Base-by-base conservation (phyloP, 2,329 filamentous ascomycete species). In the Cladosporium cucumerinum region DNA sequence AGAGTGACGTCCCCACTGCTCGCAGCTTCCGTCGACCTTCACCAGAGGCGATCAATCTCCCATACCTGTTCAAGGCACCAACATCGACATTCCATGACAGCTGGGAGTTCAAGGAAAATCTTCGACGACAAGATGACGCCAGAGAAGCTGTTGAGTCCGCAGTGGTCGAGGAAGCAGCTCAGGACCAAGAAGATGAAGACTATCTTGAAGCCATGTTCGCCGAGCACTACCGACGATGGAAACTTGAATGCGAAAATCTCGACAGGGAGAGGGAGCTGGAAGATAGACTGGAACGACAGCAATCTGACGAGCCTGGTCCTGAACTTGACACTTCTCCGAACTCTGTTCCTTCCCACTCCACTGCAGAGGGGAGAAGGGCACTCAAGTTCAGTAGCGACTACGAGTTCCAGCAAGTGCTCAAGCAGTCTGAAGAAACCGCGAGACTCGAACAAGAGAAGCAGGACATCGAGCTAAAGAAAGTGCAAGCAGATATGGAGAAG, bases 361-460 rank as follows among this genome's bases (percentile, higher is more conserved):
- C 84, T 66, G 80, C 82, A 0, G 87, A 90, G 73, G 69, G 73
- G 6, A 80, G 85, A 66, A 80, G 85, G 30, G 68, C 77, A 69
- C 67, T 80, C 74, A 62, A 84, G 83, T 90, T 87, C 73, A 87
- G 86, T 16, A 90, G 88, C 18, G 90, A 93, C 72, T 86, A 89
- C 60, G 90, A 93, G 66, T 76, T 93, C 7, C 87, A 93, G 73
- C 84, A 86, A 43, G 88, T 90, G 7, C 78, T 93, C 57, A 86
- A 90, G 72, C 87, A 90, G 70, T 93, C 90, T 0, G 85, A 88
- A 69, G 89, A 91, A 66, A 87, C 89, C 67, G 89, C 92, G 72
- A 83, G 86, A 36, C 84, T 86, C 65, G 89, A 92, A 69, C 86
- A 89, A 57, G 88, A 90, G 57, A 73, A 70, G 51, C 69, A 72